phyloP scores from a whole-genome alignment of 768 basidiomycete species.

The Amanita polypyramis region DNA sequence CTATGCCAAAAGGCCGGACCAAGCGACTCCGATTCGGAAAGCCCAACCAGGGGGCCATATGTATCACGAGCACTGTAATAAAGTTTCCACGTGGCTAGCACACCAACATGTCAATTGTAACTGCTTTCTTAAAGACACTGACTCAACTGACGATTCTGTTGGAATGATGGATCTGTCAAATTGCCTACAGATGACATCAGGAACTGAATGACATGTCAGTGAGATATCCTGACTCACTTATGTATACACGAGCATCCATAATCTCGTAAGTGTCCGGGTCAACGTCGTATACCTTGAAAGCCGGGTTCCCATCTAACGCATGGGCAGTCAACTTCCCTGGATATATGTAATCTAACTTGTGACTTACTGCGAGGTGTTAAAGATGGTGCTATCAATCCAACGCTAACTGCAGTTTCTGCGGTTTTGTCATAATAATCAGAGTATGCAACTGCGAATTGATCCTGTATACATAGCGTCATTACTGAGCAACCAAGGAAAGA shows the following conservation, averaged over 20 bases:
- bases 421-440: conserved; percentile 37
- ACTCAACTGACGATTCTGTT: conserved; percentile 28
- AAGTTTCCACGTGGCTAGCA: conserved; percentile 38
- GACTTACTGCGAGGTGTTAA: conserved; percentile 44
- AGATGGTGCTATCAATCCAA: conserved; percentile 43
- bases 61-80: conserved; percentile 47
- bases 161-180: conserved; percentile 31
- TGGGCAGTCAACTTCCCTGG: not conserved
- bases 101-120: not conserved
- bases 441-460: conserved; percentile 52
- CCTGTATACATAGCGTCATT: conserved; percentile 18
- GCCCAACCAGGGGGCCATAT: conserved; percentile 36
- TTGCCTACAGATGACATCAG: conserved; percentile 22
- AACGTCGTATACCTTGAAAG: conserved; percentile 51
- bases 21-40: conserved; percentile 27
- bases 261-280: conserved; percentile 60
- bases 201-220: not conserved
- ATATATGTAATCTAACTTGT: not conserved
- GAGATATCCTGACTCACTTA: conserved; percentile 23
- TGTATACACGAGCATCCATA: conserved; percentile 44
- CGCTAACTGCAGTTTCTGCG: conserved; percentile 33
- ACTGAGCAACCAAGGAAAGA: not conserved
- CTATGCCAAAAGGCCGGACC: conserved; percentile 50
- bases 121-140: not conserved
- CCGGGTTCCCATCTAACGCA: conserved; percentile 37